Evolutionary conservation across 2,329 filamentous ascomycete genomes (phyloP).

Genomic region (Ophioceras dolichostomum): DNA sequence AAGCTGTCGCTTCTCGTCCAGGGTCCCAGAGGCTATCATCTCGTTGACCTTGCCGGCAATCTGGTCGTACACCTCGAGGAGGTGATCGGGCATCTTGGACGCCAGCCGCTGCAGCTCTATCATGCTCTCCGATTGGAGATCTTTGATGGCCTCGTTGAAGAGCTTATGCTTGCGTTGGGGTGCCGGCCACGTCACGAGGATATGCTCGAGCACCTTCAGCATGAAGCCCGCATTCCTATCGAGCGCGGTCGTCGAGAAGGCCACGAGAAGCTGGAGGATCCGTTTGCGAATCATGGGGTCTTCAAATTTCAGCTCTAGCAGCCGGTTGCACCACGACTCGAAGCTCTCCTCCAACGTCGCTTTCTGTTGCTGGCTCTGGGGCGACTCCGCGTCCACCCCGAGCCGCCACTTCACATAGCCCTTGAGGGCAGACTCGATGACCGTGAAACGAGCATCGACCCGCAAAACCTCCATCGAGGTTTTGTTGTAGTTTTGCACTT

Average conservation of each 20-base stretch:
- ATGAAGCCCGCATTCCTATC: conserved; percentile 71
- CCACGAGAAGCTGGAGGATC: conserved; percentile 69
- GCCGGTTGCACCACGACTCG: conserved; percentile 59
- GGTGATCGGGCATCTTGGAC: conserved; percentile 80
- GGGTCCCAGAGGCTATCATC: conserved; percentile 57
- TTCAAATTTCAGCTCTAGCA: conserved; percentile 63
- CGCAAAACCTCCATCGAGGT: conserved; percentile 61
- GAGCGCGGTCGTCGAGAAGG: conserved; percentile 70
- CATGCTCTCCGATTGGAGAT: conserved; percentile 74
- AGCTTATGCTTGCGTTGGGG: conserved; percentile 57
- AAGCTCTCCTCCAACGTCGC: conserved; percentile 49
- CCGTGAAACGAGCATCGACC: conserved; percentile 80
- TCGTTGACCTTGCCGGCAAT: conserved; percentile 75
- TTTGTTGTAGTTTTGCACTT: conserved; percentile 51
- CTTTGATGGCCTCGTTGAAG: conserved; percentile 83
- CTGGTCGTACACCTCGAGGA: conserved; percentile 78
- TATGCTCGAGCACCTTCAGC: conserved; percentile 80
- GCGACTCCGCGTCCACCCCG: conserved; percentile 8
- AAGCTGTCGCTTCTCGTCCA: conserved; percentile 74
- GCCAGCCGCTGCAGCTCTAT: conserved; percentile 82
- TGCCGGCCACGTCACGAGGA: conserved; percentile 70
- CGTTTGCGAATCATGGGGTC: conserved; percentile 78
- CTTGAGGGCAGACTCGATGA: conserved; percentile 79
- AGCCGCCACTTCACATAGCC: conserved; percentile 72
- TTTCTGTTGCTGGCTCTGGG: conserved; percentile 31